Evolutionary conservation across 2,329 filamentous ascomycete genomes (phyloP).

Genomic region (Fusarium euwallaceae): DNA sequence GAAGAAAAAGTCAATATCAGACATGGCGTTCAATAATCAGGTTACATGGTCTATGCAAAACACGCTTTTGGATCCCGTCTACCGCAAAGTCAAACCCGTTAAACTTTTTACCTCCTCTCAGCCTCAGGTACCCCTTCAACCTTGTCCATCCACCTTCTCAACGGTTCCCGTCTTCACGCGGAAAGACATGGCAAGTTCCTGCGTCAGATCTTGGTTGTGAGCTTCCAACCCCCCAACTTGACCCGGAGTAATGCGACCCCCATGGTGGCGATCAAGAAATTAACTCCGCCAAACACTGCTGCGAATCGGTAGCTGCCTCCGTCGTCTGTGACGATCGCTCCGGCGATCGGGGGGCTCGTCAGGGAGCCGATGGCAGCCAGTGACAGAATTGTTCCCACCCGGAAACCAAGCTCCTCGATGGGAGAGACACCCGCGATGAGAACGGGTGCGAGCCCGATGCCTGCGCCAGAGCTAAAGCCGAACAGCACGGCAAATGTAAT

Average conservation of each 20-base stretch:
- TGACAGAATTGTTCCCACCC: constrained; percentile 29
- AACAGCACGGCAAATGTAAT: constrained; percentile 31
- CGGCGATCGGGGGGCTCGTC: constrained; percentile 30
- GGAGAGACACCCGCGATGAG: constrained; percentile 26
- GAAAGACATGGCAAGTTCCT: constrained; percentile 4
- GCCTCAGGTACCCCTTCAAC: neutral
- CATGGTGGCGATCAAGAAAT: constrained; percentile 25
- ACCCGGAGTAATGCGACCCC: constrained; percentile 29
- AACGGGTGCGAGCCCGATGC: constrained; percentile 25
- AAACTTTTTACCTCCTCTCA: neutral
- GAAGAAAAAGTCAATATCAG: neutral
- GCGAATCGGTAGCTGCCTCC: constrained; percentile 32
- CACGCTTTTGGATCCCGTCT: neutral
- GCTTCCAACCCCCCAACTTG: constrained; percentile 30
- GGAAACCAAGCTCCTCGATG: constrained; percentile 31
- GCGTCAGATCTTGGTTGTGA: constrained; percentile 18
- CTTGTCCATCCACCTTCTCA: neutral
- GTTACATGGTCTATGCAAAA: constrained; percentile 8
- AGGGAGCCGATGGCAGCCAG: constrained; percentile 31
- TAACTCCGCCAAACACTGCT: constrained; percentile 33
- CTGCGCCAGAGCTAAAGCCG: constrained; percentile 33
- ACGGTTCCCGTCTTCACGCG: constrained; percentile 2
- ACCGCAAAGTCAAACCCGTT: neutral
- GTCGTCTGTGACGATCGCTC: constrained; percentile 24
- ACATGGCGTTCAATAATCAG: constrained; percentile 17